Evolutionary conservation across 805 yeast species (phyloP).

Genomic region (Hanseniaspora occidentalis): DNA sequence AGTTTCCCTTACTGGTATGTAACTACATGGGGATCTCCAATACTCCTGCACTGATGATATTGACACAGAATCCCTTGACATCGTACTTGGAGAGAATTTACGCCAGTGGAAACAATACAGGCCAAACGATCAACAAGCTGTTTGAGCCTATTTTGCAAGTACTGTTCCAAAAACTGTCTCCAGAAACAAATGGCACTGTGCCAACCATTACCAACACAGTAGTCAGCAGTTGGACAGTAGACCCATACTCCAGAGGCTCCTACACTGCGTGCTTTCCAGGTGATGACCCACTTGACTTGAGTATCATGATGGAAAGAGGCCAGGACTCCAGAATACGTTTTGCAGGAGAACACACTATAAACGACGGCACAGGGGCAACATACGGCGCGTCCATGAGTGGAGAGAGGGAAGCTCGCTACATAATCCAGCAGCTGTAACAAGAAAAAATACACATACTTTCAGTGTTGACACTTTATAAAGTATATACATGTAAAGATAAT

Average conservation of each 20-base stretch:
- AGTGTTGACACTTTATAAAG: too few species aligned
- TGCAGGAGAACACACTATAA: constrained; percentile 84
- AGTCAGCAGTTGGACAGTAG: constrained; percentile 65
- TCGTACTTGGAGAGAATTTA: constrained; percentile 35
- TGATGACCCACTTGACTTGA: constrained; percentile 54
- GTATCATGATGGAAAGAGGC: constrained; percentile 50
- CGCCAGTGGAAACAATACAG: too few species aligned
- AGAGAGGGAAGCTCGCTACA: constrained; percentile 36
- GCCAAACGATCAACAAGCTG: constrained; percentile 50
- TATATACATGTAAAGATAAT: too few species aligned
- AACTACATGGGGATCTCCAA: constrained; percentile 40
- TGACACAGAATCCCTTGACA: constrained; percentile 67
- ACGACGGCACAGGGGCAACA: constrained; percentile 84
- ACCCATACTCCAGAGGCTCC: constrained; percentile 71
- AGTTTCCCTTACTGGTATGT: constrained; percentile 42
- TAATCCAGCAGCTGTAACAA: constrained; percentile 11
- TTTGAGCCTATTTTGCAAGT: constrained; percentile 36
- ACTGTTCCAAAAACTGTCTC: constrained; percentile 11
- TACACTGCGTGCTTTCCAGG: constrained; percentile 61
- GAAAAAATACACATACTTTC: too few species aligned
- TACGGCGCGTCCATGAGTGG: constrained; percentile 87
- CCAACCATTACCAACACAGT: constrained; percentile 32
- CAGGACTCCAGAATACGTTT: constrained; percentile 47
- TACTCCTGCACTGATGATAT: constrained; percentile 44
- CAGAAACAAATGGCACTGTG: constrained; percentile 11